Conservation (phyloP, 1,284 basidiomycete species). For the Heterobasidion parviporum region DNA sequence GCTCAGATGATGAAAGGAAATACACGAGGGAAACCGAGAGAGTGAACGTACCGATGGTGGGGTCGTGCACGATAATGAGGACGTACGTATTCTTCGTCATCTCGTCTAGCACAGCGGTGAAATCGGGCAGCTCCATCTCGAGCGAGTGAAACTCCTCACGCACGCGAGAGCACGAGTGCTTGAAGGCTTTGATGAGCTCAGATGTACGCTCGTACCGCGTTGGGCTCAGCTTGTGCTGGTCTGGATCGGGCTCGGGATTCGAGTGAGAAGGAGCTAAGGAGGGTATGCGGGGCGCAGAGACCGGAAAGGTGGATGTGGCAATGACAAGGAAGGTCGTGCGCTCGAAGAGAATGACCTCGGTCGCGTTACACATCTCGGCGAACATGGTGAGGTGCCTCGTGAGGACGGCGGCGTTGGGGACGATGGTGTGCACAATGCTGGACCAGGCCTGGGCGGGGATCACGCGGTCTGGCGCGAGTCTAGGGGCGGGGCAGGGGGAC, state of each 20-base stretch:
- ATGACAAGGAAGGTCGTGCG: conserved; percentile 97
- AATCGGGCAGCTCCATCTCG: conserved; percentile 77
- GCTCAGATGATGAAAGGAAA: not conserved
- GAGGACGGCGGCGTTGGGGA: conserved; percentile 89
- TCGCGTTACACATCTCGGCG: conserved; percentile 79
- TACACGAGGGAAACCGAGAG: not conserved
- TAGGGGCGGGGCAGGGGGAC: conserved; percentile 13
- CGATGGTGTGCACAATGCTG: conserved; percentile 91
- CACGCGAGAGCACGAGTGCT: conserved; percentile 79
- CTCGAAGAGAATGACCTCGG: conserved; percentile 95
- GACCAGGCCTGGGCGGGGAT: conserved; percentile 80
- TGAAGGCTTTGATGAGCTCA: conserved; percentile 93
- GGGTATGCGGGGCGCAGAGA: conserved; percentile 6
- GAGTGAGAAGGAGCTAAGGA: conserved; percentile 7
- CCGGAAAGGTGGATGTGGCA: conserved; percentile 49
- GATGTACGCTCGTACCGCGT: conserved; percentile 94
- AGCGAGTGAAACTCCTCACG: conserved; percentile 77
- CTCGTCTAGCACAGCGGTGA: conserved; percentile 90
- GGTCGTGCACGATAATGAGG: conserved; percentile 82
- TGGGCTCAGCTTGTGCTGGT: conserved; percentile 51
- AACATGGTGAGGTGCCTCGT: conserved; percentile 82
- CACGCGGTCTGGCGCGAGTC: conserved; percentile 2
- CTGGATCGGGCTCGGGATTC: conserved; percentile 14
- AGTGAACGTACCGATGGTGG: conserved; percentile 63
- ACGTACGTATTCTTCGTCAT: conserved; percentile 95